Conservation (phyloP, 2,329 filamentous ascomycete species). For the Aspergillus aculeatus region DNA sequence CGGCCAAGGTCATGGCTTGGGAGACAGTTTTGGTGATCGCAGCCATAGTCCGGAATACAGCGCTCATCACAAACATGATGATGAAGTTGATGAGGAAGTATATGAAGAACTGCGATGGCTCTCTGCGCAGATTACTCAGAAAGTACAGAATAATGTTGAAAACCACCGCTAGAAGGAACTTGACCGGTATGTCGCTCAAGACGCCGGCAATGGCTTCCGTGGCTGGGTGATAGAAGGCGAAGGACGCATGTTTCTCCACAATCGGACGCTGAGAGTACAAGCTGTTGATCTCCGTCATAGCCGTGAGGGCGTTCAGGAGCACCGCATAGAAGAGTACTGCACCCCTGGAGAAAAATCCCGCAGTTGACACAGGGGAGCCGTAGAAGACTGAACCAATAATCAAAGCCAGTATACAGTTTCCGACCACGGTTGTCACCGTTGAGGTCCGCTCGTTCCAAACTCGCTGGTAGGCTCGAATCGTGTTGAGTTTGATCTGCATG, state of each 20-base stretch:
- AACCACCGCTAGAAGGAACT: conserved; percentile 65
- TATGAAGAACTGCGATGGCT: conserved; percentile 78
- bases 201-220: conserved; percentile 19
- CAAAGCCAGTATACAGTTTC: conserved; percentile 70
- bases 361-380: conserved; percentile 63
- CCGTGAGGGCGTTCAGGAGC: conserved; percentile 76
- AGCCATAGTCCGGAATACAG: conserved; percentile 77
- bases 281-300: conserved; percentile 44
- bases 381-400: conserved; percentile 79
- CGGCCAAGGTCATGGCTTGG: conserved; percentile 56
- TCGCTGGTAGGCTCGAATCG: conserved; percentile 75
- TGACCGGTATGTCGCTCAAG: conserved; percentile 62
- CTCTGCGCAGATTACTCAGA: conserved; percentile 73
- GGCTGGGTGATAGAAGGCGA: conserved; percentile 31
- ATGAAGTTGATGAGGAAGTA: conserved; percentile 75
- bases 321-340: conserved; percentile 82
- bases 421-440: conserved; percentile 61
- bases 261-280: conserved; percentile 25
- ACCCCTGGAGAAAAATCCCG: conserved; percentile 72
- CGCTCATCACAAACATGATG: conserved; percentile 74
- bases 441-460: conserved; percentile 72
- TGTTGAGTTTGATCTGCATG: conserved; percentile 72
- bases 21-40: conserved; percentile 67
- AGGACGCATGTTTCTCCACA: conserved; percentile 31
- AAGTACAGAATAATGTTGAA: conserved; percentile 86